These are phyloP conservation scores for Fusarium sp. DNA, from an alignment of 2,329 filamentous ascomycete genomes.

Conservation along the genomic window DNA sequence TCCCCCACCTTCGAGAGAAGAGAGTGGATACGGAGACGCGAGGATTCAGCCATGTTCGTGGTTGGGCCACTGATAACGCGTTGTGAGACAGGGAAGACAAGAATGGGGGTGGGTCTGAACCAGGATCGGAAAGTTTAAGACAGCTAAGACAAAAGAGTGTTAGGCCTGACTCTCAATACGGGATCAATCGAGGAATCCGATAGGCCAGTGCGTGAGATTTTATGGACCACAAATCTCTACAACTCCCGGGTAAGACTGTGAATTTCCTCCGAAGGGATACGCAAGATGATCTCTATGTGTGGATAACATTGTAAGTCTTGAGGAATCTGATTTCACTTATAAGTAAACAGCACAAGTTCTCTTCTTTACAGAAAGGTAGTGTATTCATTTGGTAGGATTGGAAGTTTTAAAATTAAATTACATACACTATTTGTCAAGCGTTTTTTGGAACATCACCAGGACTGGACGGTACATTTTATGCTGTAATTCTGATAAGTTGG, in stretches of 20 bases:
- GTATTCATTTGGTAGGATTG: background rate
- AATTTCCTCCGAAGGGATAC: background rate
- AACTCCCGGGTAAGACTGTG: background rate
- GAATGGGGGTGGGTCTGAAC: background rate
- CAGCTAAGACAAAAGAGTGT: background rate
- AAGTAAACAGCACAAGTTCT: fast-evolving
- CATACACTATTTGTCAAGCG: too few species aligned
- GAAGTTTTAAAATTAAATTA: too few species aligned
- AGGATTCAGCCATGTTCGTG: background rate
- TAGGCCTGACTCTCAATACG: background rate
- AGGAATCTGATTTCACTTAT: too few species aligned
- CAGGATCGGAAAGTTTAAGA: background rate
- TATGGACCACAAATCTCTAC: fast-evolving
- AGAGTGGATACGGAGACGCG: background rate
- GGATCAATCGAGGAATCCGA: background rate
- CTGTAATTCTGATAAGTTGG: too few species aligned
- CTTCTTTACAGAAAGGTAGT: fast-evolving
- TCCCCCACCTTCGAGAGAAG: slow-evolving; percentile 1
- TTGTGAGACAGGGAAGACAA: background rate
- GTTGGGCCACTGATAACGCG: background rate
- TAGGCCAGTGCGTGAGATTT: background rate
- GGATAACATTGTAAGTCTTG: background rate
- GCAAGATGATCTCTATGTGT: background rate
- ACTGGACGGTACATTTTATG: too few species aligned
- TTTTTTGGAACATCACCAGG: too few species aligned